Conservation (phyloP, 2,329 filamentous ascomycete species). For the Ophiostoma himal-ulmi region DNA sequence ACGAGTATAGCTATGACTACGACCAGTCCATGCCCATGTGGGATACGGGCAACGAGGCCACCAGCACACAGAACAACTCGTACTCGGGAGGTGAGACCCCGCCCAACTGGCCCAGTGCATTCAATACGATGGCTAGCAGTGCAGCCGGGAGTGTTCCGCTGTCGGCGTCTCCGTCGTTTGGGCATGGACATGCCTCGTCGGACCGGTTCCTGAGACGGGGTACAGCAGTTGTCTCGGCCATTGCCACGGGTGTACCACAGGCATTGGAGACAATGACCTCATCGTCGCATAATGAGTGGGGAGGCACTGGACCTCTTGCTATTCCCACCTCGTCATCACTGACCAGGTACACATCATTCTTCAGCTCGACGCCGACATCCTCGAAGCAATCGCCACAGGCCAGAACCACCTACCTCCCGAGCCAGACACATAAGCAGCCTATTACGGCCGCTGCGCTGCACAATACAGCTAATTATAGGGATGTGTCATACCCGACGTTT, state of each 20-base stretch:
- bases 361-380: constrained; percentile 15
- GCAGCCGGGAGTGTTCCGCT: constrained; percentile 27
- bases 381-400: constrained; percentile 20
- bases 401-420: constrained; percentile 9
- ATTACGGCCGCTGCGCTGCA: not conserved
- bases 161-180: constrained; percentile 44
- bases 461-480: constrained; percentile 17
- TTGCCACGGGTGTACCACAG: constrained; percentile 51
- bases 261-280: constrained; percentile 38
- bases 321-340: constrained; percentile 14
- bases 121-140: not conserved
- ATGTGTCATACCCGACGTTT: constrained; percentile 30
- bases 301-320: not conserved
- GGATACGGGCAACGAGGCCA: constrained; percentile 32
- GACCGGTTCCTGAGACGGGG: constrained; percentile 48
- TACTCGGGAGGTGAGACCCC: constrained; percentile 59
- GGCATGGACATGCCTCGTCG: constrained; percentile 30
- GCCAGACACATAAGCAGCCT: constrained; percentile 12
- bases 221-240: constrained; percentile 50
- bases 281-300: constrained; percentile 37
- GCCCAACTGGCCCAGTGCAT: constrained; percentile 38
- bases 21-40: constrained; percentile 50
- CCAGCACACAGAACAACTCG: constrained; percentile 37
- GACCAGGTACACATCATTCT: constrained; percentile 18
- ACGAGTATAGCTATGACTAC: constrained; percentile 45